A percentile compares a stretch with the other conserved stretches of the same genome.
Evolutionary conservation across 2,329 filamentous ascomycete species (phyloP).

Genomic region (Aspergillus caelatus): DNA sequence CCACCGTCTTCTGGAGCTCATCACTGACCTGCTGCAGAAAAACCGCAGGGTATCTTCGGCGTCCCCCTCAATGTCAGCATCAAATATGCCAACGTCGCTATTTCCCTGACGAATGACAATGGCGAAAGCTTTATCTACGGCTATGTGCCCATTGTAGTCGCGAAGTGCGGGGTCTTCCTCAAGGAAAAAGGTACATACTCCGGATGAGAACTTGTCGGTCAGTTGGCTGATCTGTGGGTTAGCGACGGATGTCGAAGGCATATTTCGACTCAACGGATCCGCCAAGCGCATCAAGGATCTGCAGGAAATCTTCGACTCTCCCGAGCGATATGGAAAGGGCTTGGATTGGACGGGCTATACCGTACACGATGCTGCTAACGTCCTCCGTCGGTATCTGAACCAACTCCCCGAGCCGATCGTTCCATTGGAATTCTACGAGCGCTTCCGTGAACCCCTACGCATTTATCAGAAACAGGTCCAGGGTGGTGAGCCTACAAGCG

Average conservation of each 20-base stretch:
- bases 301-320: conserved; percentile 87
- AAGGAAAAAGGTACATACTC: conserved; percentile 86
- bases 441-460: conserved; percentile 81
- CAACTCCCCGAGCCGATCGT: conserved; percentile 96
- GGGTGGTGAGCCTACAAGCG: conserved; percentile 67
- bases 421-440: conserved; percentile 87
- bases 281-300: conserved; percentile 98
- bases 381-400: conserved; percentile 92
- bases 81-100: conserved; percentile 95
- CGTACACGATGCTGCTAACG: conserved; percentile 96
- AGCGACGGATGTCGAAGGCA: conserved; percentile 95
- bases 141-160: conserved; percentile 97
- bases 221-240: conserved; percentile 30
- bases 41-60: conserved; percentile 82
- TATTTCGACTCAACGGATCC: conserved; percentile 93
- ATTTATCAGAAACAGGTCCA: conserved; percentile 70
- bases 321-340: conserved; percentile 93
- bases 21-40: conserved; percentile 21
- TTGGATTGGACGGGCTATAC: conserved; percentile 97
- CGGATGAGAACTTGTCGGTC: not conserved
- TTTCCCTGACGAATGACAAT: conserved; percentile 89
- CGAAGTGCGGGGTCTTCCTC: conserved; percentile 94
- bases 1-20: not conserved
- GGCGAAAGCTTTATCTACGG: conserved; percentile 97
- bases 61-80: conserved; percentile 93